A percentile compares a stretch with the other conserved stretches of the same genome.
phyloP scores from a whole-genome alignment of 495 filamentous ascomycete species.

The Penicillium crystallinum region DNA sequence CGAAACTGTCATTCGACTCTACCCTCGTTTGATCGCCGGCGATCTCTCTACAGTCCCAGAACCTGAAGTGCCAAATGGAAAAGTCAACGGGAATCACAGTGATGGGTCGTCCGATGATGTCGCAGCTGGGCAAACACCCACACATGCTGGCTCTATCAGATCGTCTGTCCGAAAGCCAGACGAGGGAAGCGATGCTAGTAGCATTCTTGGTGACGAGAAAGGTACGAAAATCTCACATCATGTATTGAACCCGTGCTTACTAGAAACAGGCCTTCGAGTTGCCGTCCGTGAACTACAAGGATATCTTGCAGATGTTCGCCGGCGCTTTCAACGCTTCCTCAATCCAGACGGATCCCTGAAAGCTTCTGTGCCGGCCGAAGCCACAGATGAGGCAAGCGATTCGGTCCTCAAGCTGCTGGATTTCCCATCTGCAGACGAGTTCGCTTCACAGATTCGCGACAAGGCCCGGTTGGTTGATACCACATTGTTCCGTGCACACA shows the following conservation, averaged over 20 bases:
- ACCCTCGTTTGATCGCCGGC: slow-evolving; percentile 78
- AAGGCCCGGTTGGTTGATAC: slow-evolving; percentile 86
- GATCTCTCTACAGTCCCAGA: slow-evolving; percentile 57
- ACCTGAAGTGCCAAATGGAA: slow-evolving; percentile 46
- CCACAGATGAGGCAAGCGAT: slow-evolving; percentile 44
- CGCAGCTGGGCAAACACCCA: slow-evolving; percentile 11
- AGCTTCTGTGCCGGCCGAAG: slow-evolving; percentile 47
- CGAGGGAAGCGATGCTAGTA: slow-evolving; percentile 43
- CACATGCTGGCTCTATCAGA: slow-evolving; percentile 52
- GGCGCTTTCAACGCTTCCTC: slow-evolving; percentile 74
- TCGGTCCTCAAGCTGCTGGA: slow-evolving; percentile 42
- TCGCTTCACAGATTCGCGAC: slow-evolving; percentile 61
- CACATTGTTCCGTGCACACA: slow-evolving; percentile 86
- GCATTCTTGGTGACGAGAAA: slow-evolving; percentile 34
- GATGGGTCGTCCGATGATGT: slow-evolving; percentile 27
- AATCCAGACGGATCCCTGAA: slow-evolving; percentile 72
- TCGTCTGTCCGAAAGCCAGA: slow-evolving; percentile 47
- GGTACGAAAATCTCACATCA: neutral
- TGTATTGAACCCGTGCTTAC: neutral
- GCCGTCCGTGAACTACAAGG: slow-evolving; percentile 76
- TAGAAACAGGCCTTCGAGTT: slow-evolving; percentile 66
- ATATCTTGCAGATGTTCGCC: slow-evolving; percentile 79
- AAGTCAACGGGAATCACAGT: slow-evolving; percentile 22
- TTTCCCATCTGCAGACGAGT: slow-evolving; percentile 49
- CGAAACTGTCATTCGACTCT: slow-evolving; percentile 80